A percentile compares a stretch with the other conserved stretches of the same genome.
Evolutionary conservation across 257 asterid species (phyloP).

Genomic region (Forsythia suspensa): DNA sequence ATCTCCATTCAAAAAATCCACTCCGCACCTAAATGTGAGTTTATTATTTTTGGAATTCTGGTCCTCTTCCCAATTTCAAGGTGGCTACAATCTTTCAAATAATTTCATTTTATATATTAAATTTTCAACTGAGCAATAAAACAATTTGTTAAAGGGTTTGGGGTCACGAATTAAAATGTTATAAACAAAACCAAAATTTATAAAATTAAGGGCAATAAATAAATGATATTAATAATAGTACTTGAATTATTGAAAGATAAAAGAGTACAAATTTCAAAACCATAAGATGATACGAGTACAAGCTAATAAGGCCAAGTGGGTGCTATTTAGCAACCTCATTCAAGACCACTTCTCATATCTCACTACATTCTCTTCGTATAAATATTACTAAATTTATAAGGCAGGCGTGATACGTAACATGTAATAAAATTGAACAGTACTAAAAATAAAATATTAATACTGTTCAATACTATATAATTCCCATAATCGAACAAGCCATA

Average conservation of each 20-base stretch:
- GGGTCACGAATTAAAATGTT: too few relatives aligned
- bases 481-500: not conserved
- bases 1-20: too few relatives aligned
- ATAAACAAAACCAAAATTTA: too few relatives aligned
- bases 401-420: not conserved
- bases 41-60: too few relatives aligned
- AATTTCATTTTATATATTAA: too few relatives aligned
- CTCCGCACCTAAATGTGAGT: too few relatives aligned
- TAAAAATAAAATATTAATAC: not conserved
- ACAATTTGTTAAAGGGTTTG: too few relatives aligned
- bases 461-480: not conserved
- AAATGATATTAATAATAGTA: too few relatives aligned
- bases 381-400: not conserved
- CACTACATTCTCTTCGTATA: not conserved
- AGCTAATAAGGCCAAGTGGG: conserved; percentile 20
- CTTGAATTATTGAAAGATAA: not conserved
- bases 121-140: too few relatives aligned
- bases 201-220: too few relatives aligned
- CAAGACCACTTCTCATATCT: not conserved
- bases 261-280: not conserved
- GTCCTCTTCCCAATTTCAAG: too few relatives aligned
- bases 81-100: too few relatives aligned
- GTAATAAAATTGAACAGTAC: not conserved
- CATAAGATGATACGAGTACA: not conserved
- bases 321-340: conserved; percentile 27